A percentile compares a stretch with the other conserved stretches of the same genome.
These are phyloP conservation scores for Candida loeiensis DNA, from an alignment of 805 yeast species.

Conservation along the genomic window DNA sequence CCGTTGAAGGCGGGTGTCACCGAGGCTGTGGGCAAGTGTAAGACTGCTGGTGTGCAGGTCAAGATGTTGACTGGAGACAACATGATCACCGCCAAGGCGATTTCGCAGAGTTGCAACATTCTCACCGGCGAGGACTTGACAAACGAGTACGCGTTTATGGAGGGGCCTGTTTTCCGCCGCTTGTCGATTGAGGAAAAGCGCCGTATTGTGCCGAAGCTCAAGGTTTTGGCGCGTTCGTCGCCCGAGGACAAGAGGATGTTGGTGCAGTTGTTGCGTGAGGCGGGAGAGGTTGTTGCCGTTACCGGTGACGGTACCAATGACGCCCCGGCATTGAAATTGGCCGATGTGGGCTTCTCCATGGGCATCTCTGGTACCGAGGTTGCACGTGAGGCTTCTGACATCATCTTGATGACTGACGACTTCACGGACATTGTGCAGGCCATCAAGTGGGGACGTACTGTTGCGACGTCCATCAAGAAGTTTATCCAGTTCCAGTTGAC, in stretches of 20 bases:
- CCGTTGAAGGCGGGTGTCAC: constrained; percentile 88
- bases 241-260: constrained; percentile 92
- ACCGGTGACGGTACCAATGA: constrained; percentile 99
- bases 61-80: constrained; percentile 99
- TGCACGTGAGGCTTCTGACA: constrained; percentile 95
- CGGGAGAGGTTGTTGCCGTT: constrained; percentile 95
- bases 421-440: constrained; percentile 94
- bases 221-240: constrained; percentile 88
- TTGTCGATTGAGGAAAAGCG: constrained; percentile 55
- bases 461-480: constrained; percentile 88
- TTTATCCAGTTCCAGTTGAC: constrained; percentile 96
- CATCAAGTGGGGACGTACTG: constrained; percentile 98
- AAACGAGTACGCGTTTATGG: constrained; percentile 68
- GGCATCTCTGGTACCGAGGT: constrained; percentile 98
- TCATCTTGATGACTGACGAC: constrained; percentile 90
- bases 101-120: constrained; percentile 83
- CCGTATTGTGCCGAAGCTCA: constrained; percentile 64
- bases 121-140: constrained; percentile 48
- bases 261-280: constrained; percentile 71
- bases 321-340: constrained; percentile 94
- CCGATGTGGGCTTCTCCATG: constrained; percentile 98
- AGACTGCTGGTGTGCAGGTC: constrained; percentile 87
- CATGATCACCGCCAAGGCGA: constrained; percentile 84
- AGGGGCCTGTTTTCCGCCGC: constrained; percentile 85
- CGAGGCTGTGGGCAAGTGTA: constrained; percentile 84